These are phyloP conservation scores for Lachnellula suecica DNA, from an alignment of 2,329 filamentous ascomycete species.

Conservation along the genomic window DNA sequence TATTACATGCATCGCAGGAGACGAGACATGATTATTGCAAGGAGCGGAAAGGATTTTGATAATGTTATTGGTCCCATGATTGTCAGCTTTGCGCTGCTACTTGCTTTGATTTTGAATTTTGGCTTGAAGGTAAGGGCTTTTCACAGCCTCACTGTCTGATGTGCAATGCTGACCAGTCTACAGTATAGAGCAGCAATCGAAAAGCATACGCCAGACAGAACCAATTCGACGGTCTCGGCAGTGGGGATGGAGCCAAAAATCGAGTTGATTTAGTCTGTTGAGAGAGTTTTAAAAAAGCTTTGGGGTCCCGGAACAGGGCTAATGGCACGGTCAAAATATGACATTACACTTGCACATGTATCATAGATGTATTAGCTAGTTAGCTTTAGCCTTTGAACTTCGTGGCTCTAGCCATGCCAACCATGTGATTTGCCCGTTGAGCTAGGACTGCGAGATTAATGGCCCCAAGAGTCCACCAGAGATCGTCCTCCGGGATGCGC, in stretches of 20 bases:
- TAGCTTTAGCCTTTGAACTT: no score
- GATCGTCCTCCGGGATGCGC: no score
- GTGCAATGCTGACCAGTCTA: slow-evolving; percentile 8
- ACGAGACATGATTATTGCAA: slow-evolving; percentile 74
- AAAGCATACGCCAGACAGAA: slow-evolving; percentile 8
- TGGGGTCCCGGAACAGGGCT: not conserved
- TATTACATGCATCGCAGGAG: slow-evolving; percentile 79
- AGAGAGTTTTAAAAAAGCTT: not conserved
- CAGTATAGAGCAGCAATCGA: slow-evolving; percentile 27
- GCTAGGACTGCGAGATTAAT: no score
- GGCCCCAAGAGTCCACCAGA: no score
- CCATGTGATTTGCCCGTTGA: no score
- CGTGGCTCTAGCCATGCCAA: no score
- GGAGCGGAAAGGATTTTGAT: slow-evolving; percentile 92
- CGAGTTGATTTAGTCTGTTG: slow-evolving; percentile 6
- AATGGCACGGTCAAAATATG: not conserved
- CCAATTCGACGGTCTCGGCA: slow-evolving; percentile 5
- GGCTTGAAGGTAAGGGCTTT: slow-evolving; percentile 67
- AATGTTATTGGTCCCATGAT: slow-evolving; percentile 82
- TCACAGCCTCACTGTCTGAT: not conserved
- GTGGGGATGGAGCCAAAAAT: slow-evolving; percentile 5
- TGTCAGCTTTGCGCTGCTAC: slow-evolving; percentile 74
- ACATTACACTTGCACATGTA: not conserved
- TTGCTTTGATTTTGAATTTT: slow-evolving; percentile 85
- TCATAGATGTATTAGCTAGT: not conserved